A percentile compares a stretch with the other conserved stretches of the same genome.
phyloP scores from a whole-genome alignment of 768 basidiomycete genomes.

The Rhodotorula taiwanensis region DNA sequence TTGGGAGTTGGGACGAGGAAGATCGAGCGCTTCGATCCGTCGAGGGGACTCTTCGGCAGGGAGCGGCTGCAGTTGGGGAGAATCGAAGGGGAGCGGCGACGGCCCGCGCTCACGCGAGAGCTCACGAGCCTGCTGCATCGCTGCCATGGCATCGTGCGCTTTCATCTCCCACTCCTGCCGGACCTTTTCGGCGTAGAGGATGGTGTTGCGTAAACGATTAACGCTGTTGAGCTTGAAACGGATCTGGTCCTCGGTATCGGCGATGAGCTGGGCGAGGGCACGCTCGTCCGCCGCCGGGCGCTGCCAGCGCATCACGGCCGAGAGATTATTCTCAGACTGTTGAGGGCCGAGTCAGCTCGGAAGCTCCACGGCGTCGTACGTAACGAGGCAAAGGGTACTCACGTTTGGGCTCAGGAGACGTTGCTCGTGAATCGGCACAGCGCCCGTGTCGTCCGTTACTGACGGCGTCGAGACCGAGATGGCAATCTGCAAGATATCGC shows the following conservation, averaged over 20 bases:
- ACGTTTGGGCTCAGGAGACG: conserved; percentile 68
- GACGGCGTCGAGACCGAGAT: conserved; percentile 77
- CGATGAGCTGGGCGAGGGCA: conserved; percentile 70
- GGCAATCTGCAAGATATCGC: conserved; percentile 73
- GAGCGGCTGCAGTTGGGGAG: conserved; percentile 32
- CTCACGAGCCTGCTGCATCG: conserved; percentile 43
- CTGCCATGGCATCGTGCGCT: conserved; percentile 56
- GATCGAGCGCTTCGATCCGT: conserved; percentile 27
- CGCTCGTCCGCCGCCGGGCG: conserved; percentile 78
- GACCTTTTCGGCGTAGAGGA: conserved; percentile 92
- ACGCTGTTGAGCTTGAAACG: conserved; percentile 90
- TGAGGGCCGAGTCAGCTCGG: no score
- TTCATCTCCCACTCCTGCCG: conserved; percentile 94
- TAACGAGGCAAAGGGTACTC: neutral
- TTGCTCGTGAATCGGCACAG: conserved; percentile 87
- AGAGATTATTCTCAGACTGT: conserved; percentile 75
- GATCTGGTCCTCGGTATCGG: conserved; percentile 83
- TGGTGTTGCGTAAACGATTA: conserved; percentile 91
- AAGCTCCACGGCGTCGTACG: no score
- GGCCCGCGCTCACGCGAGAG: conserved; percentile 45
- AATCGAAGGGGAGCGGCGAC: conserved; percentile 31
- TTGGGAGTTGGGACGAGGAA: conserved; percentile 12
- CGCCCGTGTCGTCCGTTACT: conserved; percentile 76
- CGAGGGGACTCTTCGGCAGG: conserved; percentile 24
- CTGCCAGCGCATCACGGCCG: conserved; percentile 75